phyloP scores from a whole-genome alignment of 306 rosid species.

The Malus sylvestris region DNA sequence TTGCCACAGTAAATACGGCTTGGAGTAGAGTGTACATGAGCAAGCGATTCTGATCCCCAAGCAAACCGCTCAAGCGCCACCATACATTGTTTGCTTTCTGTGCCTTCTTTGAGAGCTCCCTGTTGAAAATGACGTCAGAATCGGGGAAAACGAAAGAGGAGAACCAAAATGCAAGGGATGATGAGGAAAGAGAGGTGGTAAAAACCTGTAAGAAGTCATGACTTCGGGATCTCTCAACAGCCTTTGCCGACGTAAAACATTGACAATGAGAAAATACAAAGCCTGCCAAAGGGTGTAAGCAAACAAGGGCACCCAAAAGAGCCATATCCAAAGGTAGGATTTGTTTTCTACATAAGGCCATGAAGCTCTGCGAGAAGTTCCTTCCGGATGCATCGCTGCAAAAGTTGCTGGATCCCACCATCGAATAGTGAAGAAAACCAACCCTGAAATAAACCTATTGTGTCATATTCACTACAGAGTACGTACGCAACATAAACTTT shows the following conservation, averaged over 20 bases:
- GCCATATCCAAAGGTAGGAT: conserved; percentile 70
- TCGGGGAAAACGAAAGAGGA: not conserved
- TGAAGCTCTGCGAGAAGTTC: conserved; percentile 48
- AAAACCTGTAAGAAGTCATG: conserved; percentile 87
- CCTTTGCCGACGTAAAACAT: conserved; percentile 80
- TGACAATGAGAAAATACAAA: conserved; percentile 77
- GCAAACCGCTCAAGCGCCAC: conserved; percentile 91
- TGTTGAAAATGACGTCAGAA: conserved; percentile 17
- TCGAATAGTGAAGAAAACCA: conserved; percentile 86
- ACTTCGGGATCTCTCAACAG: conserved; percentile 84
- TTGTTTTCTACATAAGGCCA: conserved; percentile 86
- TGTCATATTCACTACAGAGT: not conserved
- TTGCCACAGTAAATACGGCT: conserved; percentile 73
- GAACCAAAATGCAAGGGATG: not conserved
- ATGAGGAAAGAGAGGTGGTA: not conserved
- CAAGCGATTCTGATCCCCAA: conserved; percentile 87
- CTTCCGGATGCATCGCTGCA: conserved; percentile 78
- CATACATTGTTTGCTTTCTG: conserved; percentile 82
- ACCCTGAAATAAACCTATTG: conserved; percentile 37
- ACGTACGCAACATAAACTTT: conserved; percentile 13
- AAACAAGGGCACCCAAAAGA: conserved; percentile 69
- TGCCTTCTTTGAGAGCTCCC: conserved; percentile 91
- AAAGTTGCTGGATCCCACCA: conserved; percentile 88
- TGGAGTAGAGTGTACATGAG: conserved; percentile 72
- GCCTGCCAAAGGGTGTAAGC: conserved; percentile 82